Evolutionary conservation across 306 rosid genomes (phyloP).

Genomic region (Hippophae tibetana): DNA sequence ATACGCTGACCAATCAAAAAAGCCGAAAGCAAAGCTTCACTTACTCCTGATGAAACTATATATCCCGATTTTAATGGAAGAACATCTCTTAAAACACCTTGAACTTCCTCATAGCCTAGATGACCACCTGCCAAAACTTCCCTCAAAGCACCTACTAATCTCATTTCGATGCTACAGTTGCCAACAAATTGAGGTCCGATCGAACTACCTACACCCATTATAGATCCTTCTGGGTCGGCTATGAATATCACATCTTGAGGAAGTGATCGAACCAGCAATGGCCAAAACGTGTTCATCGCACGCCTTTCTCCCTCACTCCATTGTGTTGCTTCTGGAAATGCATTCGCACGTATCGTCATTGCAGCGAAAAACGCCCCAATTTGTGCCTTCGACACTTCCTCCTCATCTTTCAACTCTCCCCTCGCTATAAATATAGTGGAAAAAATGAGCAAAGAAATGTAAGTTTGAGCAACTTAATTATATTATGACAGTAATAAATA

Average conservation of each 20-base stretch:
- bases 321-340: conserved; percentile 86
- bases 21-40: conserved; percentile 82
- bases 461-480: background rate
- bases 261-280: conserved; percentile 62
- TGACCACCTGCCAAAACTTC: conserved; percentile 95
- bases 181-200: conserved; percentile 78
- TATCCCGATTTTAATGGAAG: conserved; percentile 49
- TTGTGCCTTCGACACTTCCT: conserved; percentile 70
- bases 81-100: conserved; percentile 73
- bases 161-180: conserved; percentile 61
- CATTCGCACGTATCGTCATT: conserved; percentile 88
- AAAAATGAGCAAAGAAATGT: background rate
- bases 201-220: conserved; percentile 71
- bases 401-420: conserved; percentile 63
- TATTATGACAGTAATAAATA: background rate
- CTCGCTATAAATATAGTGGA: conserved; percentile 33
- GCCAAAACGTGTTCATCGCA: conserved; percentile 79
- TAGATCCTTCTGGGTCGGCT: conserved; percentile 87
- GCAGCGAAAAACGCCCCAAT: conserved; percentile 92
- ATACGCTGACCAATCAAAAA: conserved; percentile 93
- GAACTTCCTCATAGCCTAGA: conserved; percentile 93
- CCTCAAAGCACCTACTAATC: conserved; percentile 89
- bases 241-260: conserved; percentile 74
- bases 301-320: conserved; percentile 96
- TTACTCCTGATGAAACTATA: conserved; percentile 35